These are phyloP conservation scores for Ceratobasidium sp. DNA, from an alignment of 1,284 basidiomycete genomes.

Conservation along the genomic window DNA sequence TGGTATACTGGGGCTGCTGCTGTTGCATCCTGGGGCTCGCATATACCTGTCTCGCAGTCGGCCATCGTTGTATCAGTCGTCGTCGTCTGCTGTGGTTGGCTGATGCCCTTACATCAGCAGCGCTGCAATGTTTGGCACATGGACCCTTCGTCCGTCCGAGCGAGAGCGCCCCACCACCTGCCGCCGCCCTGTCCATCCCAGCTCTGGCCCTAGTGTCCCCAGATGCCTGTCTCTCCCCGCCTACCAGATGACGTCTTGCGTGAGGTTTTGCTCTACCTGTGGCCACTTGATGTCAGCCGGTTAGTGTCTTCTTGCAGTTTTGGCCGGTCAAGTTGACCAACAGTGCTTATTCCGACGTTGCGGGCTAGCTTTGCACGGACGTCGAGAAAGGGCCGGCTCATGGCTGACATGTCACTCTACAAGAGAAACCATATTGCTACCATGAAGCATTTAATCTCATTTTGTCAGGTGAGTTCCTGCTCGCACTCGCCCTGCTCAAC, in stretches of 20 bases:
- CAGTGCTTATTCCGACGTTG: background rate
- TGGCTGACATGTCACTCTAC: slow-evolving; percentile 31
- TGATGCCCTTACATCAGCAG: slow-evolving; percentile 15
- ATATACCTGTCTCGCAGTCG: slow-evolving; percentile 31
- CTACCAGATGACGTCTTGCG: slow-evolving; percentile 26
- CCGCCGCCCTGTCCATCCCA: background rate
- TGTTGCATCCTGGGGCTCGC: background rate
- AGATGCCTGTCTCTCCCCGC: slow-evolving; percentile 7
- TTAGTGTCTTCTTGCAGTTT: slow-evolving; percentile 12
- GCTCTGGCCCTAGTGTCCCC: background rate
- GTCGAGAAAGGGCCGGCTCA: slow-evolving; percentile 10
- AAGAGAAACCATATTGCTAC: slow-evolving; percentile 34
- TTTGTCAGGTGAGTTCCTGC: slow-evolving; percentile 24
- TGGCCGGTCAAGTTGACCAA: background rate
- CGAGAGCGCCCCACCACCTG: slow-evolving; percentile 3
- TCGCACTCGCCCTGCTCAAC: background rate
- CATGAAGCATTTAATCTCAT: slow-evolving; percentile 25
- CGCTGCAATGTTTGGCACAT: slow-evolving; percentile 1
- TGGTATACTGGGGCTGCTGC: slow-evolving; percentile 23
- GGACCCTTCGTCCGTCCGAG: background rate
- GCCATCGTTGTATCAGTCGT: slow-evolving; percentile 18
- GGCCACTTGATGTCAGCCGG: slow-evolving; percentile 35
- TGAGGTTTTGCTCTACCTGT: slow-evolving; percentile 15
- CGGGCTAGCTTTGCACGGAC: slow-evolving; percentile 22
- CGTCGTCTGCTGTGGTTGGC: too few relatives aligned